These are phyloP conservation scores for Lachancea mirantina DNA, from an alignment of 805 yeast species.

Conservation along the genomic window DNA sequence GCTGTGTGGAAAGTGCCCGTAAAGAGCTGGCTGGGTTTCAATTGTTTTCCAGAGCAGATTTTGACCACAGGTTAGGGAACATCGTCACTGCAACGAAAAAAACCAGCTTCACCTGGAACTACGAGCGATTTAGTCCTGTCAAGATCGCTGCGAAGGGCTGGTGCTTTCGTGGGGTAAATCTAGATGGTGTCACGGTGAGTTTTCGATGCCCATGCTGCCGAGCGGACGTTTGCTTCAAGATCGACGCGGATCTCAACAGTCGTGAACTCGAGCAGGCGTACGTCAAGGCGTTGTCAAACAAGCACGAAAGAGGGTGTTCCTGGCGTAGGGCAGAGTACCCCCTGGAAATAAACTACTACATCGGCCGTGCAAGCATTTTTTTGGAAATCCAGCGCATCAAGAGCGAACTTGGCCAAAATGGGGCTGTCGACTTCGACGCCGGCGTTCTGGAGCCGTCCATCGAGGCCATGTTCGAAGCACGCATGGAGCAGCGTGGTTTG, in stretches of 20 bases:
- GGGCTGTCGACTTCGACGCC: background rate
- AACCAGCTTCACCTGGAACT: constrained; percentile 14
- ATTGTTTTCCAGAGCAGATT: constrained; percentile 9
- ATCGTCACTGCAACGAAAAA: constrained; percentile 11
- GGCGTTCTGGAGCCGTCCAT: too few species aligned
- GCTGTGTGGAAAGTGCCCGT: constrained; percentile 8
- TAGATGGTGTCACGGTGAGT: constrained; percentile 1
- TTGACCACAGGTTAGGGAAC: constrained; percentile 8
- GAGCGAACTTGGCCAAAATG: background rate
- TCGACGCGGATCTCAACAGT: constrained; percentile 6
- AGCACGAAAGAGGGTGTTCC: constrained; percentile 12
- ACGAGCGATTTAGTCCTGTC: constrained; percentile 14
- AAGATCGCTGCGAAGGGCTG: constrained; percentile 17
- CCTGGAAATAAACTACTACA: constrained; percentile 12
- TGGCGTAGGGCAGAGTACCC: constrained; percentile 12
- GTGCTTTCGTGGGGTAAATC: constrained; percentile 3
- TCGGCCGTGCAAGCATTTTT: constrained; percentile 7
- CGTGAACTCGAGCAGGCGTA: constrained; percentile 7
- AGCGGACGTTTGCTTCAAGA: constrained; percentile 9
- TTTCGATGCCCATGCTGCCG: constrained; percentile 13
- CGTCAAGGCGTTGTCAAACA: constrained; percentile 5
- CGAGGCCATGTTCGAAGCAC: too few species aligned
- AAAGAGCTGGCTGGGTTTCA: constrained; percentile 8
- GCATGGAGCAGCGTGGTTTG: background rate
- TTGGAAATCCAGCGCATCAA: constrained; percentile 13